phyloP scores from a whole-genome alignment of 352 stramenopile species.

The Thalassiosira allenii region DNA sequence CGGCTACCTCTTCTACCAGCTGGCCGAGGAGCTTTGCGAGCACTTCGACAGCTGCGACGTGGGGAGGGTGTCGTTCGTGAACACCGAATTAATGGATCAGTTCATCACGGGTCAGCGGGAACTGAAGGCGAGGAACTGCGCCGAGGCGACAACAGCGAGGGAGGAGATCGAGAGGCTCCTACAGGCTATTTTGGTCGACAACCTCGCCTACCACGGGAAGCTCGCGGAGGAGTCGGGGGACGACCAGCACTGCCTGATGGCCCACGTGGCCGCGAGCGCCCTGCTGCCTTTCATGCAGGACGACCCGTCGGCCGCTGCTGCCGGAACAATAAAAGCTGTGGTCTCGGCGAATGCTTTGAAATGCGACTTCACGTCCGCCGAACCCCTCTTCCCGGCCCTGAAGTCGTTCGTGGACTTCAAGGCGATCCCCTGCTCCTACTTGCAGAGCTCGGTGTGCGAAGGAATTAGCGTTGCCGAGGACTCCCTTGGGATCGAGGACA shows the following conservation, averaged over 20 bases:
- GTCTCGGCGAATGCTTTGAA: not conserved
- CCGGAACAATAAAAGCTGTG: slow-evolving; percentile 37
- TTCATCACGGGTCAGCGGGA: slow-evolving; percentile 52
- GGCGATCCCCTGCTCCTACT: slow-evolving; percentile 52
- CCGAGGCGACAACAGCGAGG: slow-evolving; percentile 25
- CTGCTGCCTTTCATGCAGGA: slow-evolving; percentile 58
- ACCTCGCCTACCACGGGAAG: slow-evolving; percentile 64
- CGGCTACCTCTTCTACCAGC: slow-evolving; percentile 68
- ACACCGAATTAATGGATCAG: slow-evolving; percentile 40
- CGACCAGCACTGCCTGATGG: slow-evolving; percentile 50
- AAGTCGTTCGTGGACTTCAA: slow-evolving; percentile 49
- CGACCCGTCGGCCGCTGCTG: too few relatives aligned
- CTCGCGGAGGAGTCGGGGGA: slow-evolving; percentile 45
- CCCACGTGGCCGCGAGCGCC: slow-evolving; percentile 40
- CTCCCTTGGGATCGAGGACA: slow-evolving; percentile 4
- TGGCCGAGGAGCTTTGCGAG: slow-evolving; percentile 74
- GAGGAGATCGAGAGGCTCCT: slow-evolving; percentile 45
- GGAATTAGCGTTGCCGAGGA: slow-evolving; percentile 12
- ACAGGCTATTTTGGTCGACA: slow-evolving; percentile 57
- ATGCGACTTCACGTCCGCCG: slow-evolving; percentile 15
- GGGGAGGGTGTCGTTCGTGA: slow-evolving; percentile 45
- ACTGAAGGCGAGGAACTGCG: slow-evolving; percentile 51
- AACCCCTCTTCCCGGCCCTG: slow-evolving; percentile 43
- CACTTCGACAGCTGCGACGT: slow-evolving; percentile 73
- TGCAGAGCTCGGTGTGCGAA: slow-evolving; percentile 53